Percentiles rank a stretch among this genome's conserved stretches.
Evolutionary conservation across 345 rosid genomes (phyloP).

Genomic region (Stellera chamaejasme): DNA sequence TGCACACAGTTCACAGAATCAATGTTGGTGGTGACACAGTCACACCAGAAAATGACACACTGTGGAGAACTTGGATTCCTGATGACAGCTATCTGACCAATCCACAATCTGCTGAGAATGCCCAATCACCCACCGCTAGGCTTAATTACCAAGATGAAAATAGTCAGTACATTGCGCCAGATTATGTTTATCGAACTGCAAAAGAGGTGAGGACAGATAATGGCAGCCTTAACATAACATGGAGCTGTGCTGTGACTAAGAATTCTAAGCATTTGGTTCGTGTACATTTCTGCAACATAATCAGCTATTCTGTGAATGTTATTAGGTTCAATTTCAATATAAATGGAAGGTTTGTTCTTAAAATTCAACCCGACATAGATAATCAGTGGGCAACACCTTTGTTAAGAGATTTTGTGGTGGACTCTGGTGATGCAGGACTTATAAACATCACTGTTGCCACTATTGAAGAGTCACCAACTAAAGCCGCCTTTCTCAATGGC

Average conservation of each 20-base stretch:
- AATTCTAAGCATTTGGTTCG: constrained; percentile 37
- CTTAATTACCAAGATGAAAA: constrained; percentile 6
- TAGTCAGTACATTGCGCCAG: constrained; percentile 30
- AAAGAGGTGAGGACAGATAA: constrained; percentile 13
- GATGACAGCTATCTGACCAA: constrained; percentile 22
- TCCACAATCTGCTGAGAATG: constrained; percentile 15
- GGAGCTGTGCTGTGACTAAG: constrained; percentile 34
- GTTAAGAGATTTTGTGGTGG: constrained; percentile 28
- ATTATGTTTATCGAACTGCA: constrained; percentile 32
- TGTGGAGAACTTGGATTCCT: constrained; percentile 36
- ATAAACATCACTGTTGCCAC: constrained; percentile 29
- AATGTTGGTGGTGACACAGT: constrained; percentile 37
- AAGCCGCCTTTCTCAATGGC: constrained; percentile 38
- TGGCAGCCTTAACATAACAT: constrained; percentile 25
- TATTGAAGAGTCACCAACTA: fast-evolving
- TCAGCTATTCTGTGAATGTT: background rate
- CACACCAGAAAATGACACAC: constrained; percentile 20
- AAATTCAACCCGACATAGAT: constrained; percentile 9
- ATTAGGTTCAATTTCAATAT: constrained; percentile 30
- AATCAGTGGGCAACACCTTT: constrained; percentile 18
- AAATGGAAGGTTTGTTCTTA: constrained; percentile 7
- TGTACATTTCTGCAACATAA: constrained; percentile 47
- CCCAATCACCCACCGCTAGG: fast-evolving
- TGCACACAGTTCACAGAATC: constrained; percentile 26
- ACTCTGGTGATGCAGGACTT: constrained; percentile 32